phyloP scores from a whole-genome alignment of 208 protist species.

The Wallacemonas sp. region DNA sequence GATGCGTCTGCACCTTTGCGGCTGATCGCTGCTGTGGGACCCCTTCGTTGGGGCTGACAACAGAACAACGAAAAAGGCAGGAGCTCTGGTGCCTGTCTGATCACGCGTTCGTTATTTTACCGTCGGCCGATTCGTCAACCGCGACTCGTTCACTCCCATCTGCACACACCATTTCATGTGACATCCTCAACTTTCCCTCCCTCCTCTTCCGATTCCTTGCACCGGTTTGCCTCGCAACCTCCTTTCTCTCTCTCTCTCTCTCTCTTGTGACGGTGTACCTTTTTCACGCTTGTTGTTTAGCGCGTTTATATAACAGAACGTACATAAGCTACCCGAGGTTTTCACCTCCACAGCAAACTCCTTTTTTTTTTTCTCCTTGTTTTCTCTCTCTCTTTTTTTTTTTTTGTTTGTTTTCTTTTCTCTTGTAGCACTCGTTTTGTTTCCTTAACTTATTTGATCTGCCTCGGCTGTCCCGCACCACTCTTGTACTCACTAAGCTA shows the following conservation, averaged over 20 bases:
- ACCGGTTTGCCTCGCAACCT: conserved; percentile 9
- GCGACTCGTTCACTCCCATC: background rate
- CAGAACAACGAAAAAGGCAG: too few relatives aligned
- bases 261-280: too few relatives aligned
- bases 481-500: background rate
- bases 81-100: too few relatives aligned
- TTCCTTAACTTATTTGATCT: conserved; percentile 11
- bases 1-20: too few relatives aligned
- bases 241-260: conserved; percentile 10
- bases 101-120: too few relatives aligned
- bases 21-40: too few relatives aligned
- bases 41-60: too few relatives aligned
- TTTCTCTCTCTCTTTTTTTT: conserved; percentile 22
- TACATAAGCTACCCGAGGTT: conserved; percentile 23
- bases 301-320: too few relatives aligned
- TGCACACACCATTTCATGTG: background rate
- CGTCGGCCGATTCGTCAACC: too few relatives aligned
- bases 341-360: conserved; percentile 27
- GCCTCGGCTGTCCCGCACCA: background rate
- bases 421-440: conserved; percentile 19
- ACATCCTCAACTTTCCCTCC: background rate
- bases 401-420: conserved; percentile 19
- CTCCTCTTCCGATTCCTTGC: too few relatives aligned
- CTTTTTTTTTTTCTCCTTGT: conserved; percentile 7
- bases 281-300: too few relatives aligned